These are phyloP conservation scores for Neonothopanus nambi DNA, from an alignment of 1,284 basidiomycete species.

Conservation along the genomic window DNA sequence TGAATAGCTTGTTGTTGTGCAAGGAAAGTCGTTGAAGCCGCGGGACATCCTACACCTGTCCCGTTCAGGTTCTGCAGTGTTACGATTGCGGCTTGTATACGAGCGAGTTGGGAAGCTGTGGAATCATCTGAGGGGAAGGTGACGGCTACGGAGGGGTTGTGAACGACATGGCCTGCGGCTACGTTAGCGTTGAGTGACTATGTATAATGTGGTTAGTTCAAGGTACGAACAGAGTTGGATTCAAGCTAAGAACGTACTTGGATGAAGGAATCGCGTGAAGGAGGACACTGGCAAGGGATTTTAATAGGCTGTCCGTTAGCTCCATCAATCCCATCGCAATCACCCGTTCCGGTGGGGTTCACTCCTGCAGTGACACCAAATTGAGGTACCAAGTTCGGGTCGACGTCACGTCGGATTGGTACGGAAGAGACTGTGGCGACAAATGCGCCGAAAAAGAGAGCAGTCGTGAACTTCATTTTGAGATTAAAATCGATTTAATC, in stretches of 20 bases:
- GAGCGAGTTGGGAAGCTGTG: conserved; percentile 48
- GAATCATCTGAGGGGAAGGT: conserved; percentile 62
- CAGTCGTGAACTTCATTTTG: conserved; percentile 35
- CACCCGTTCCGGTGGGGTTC: conserved; percentile 56
- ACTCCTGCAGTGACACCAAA: conserved; percentile 50
- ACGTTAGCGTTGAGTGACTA: conserved; percentile 55
- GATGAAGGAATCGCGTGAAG: conserved; percentile 50
- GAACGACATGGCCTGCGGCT: conserved; percentile 55
- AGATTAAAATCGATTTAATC: conserved; percentile 15
- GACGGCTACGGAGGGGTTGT: conserved; percentile 56
- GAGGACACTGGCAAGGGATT: conserved; percentile 66
- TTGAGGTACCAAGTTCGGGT: conserved; percentile 50
- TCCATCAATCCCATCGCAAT: conserved; percentile 62
- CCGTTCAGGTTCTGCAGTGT: conserved; percentile 56
- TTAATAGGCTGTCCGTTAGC: conserved; percentile 51
- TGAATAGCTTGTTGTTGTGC: conserved; percentile 48
- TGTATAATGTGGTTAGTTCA: conserved; percentile 3
- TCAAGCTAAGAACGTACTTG: conserved; percentile 31
- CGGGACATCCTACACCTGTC: conserved; percentile 53
- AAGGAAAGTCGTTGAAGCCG: conserved; percentile 49
- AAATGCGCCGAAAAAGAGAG: conserved; percentile 33
- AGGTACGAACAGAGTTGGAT: background rate
- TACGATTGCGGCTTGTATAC: conserved; percentile 49
- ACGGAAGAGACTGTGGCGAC: conserved; percentile 39
- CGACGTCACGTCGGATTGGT: conserved; percentile 48